Conservation (phyloP, 2,329 filamentous ascomycete species). For the Exophiala dermatitidis region DNA sequence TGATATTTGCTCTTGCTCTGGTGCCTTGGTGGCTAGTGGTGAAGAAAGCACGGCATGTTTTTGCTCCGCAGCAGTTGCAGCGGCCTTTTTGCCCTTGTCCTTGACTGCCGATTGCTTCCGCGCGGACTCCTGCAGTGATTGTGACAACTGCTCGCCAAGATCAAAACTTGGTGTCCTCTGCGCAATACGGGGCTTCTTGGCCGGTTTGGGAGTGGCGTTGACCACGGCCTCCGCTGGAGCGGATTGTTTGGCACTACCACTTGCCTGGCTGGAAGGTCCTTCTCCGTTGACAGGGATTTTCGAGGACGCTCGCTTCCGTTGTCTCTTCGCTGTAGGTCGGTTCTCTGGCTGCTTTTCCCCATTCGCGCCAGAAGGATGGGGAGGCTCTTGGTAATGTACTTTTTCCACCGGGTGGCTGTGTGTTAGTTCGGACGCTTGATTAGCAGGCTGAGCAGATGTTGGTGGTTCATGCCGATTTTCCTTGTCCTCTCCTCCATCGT, state of each 20-base stretch:
- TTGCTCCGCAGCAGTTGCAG: neutral
- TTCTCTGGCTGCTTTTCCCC: neutral
- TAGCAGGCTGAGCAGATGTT: neutral
- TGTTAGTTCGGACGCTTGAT: neutral
- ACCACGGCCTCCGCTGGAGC: neutral
- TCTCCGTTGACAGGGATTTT: neutral
- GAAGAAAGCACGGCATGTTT: neutral
- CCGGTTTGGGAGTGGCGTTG: neutral
- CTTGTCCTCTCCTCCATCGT: slow-evolving; percentile 1
- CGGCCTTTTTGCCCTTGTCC: neutral
- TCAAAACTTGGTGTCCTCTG: slow-evolving; percentile 10
- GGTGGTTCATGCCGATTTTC: slow-evolving; percentile 1
- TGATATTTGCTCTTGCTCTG: neutral
- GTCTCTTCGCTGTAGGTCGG: neutral
- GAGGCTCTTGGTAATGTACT: neutral
- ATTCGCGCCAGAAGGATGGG: neutral
- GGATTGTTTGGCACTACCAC: neutral
- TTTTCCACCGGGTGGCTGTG: neutral
- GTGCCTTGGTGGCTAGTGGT: slow-evolving; percentile 5
- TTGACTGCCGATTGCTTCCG: neutral
- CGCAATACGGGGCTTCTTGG: neutral
- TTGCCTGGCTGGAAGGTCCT: neutral
- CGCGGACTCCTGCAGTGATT: slow-evolving; percentile 17
- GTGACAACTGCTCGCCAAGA: slow-evolving; percentile 23
- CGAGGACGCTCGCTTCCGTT: neutral